A percentile compares a stretch with the other conserved stretches of the same genome.
phyloP scores from a whole-genome alignment of 805 yeast genomes.

The Starmerella floricola region DNA sequence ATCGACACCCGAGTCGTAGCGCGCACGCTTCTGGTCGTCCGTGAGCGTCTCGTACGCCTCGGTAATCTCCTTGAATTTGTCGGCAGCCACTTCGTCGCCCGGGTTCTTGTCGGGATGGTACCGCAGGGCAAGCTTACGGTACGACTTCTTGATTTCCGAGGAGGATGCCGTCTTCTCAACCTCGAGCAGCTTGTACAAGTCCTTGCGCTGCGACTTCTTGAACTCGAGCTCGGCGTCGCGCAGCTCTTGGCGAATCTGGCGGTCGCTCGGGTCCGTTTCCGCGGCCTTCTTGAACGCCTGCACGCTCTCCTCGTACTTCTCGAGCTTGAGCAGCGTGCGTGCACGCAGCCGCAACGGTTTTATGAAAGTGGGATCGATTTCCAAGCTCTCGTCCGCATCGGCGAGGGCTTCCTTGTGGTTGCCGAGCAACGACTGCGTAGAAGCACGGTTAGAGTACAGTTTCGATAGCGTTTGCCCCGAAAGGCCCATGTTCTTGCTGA shows the following conservation, averaged over 20 bases:
- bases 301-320: slow-evolving; percentile 32
- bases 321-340: slow-evolving; percentile 31
- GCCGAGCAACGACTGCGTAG: slow-evolving; percentile 67
- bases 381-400: slow-evolving; percentile 62
- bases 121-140: slow-evolving; percentile 56
- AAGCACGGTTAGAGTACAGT: slow-evolving; percentile 77
- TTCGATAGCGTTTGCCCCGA: slow-evolving; percentile 16
- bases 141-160: slow-evolving; percentile 58
- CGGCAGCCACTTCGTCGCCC: slow-evolving; percentile 61
- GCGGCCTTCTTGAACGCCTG: slow-evolving; percentile 29
- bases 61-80: slow-evolving; percentile 83
- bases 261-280: slow-evolving; percentile 30
- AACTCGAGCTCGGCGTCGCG: slow-evolving; percentile 34
- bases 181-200: slow-evolving; percentile 53
- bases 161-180: slow-evolving; percentile 40
- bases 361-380: slow-evolving; percentile 51
- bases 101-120: slow-evolving; percentile 77
- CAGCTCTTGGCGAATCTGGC: slow-evolving; percentile 29
- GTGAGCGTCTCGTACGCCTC: slow-evolving; percentile 75
- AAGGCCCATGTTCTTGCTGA: slow-evolving; percentile 45
- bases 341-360: slow-evolving; percentile 43
- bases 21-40: slow-evolving; percentile 76
- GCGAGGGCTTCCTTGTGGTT: slow-evolving; percentile 63
- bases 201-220: slow-evolving; percentile 33
- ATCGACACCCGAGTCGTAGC: slow-evolving; percentile 83